Conservation (phyloP, 495 filamentous ascomycete genomes). For the Penicillium parvum region DNA sequence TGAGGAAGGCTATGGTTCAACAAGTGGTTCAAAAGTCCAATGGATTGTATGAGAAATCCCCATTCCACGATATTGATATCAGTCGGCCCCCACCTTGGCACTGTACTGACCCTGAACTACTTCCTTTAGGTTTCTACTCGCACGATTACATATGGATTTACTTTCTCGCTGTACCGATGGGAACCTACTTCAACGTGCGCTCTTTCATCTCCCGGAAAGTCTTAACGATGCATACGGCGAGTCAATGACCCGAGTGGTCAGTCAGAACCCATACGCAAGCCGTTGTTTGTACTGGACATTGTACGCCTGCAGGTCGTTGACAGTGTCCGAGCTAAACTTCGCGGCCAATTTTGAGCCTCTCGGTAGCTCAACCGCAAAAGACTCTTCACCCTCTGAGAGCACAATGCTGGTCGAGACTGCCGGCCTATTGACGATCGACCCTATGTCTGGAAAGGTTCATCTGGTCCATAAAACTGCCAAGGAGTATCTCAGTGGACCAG, state of each 20-base stretch:
- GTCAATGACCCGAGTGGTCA: constrained; percentile 28
- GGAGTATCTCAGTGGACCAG: constrained; percentile 28
- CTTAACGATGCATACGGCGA: constrained; percentile 32
- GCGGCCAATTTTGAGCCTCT: constrained; percentile 9
- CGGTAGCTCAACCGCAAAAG: not conserved
- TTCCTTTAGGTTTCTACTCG: constrained; percentile 27
- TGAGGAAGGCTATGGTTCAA: constrained; percentile 16
- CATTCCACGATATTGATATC: no score
- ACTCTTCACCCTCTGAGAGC: constrained; percentile 14
- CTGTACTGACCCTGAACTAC: not conserved
- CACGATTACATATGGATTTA: constrained; percentile 26
- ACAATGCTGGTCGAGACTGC: constrained; percentile 11
- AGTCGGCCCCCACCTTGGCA: no score
- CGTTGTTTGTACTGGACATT: constrained; percentile 31
- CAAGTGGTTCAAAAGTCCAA: constrained; percentile 22
- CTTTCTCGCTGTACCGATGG: constrained; percentile 21
- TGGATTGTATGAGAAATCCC: constrained; percentile 26
- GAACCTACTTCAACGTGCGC: constrained; percentile 20
- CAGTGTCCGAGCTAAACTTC: constrained; percentile 22
- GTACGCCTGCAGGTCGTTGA: constrained; percentile 23
- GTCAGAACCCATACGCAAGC: constrained; percentile 16
- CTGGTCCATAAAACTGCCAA: constrained; percentile 32
- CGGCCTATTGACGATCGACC: constrained; percentile 27
- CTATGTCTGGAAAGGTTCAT: constrained; percentile 18
- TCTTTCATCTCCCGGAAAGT: constrained; percentile 29